phyloP scores from a whole-genome alignment of 352 stramenopile species.

The Phytophthora rubi region DNA sequence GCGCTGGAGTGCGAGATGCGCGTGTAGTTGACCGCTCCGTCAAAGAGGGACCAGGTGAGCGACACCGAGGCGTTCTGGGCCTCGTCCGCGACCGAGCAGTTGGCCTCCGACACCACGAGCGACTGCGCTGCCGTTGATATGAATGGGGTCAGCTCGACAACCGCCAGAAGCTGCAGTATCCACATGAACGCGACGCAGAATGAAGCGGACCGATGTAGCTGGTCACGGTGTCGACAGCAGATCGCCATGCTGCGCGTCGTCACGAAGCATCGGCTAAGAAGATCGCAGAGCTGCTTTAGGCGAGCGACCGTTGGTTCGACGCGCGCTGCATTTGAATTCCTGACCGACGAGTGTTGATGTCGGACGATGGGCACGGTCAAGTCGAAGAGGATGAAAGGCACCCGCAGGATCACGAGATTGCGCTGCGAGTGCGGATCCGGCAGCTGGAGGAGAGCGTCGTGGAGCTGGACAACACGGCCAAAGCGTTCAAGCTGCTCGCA shows the following conservation, averaged over 20 bases:
- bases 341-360: constrained; percentile 14
- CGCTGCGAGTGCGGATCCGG: constrained; percentile 16
- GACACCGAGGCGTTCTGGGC: constrained; percentile 49
- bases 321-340: constrained; percentile 5
- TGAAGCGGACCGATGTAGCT: neutral
- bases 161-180: constrained; percentile 6
- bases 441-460: constrained; percentile 22
- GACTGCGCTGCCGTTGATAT: constrained; percentile 13
- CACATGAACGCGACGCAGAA: neutral
- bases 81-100: constrained; percentile 39
- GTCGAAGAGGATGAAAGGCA: constrained; percentile 3
- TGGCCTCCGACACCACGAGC: constrained; percentile 30
- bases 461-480: constrained; percentile 37
- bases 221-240: neutral
- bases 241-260: neutral
- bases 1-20: constrained; percentile 57
- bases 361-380: constrained; percentile 3
- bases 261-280: constrained; percentile 13
- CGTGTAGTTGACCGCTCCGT: constrained; percentile 51
- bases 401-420: neutral
- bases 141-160: neutral
- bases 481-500: constrained; percentile 53
- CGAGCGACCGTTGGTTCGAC: constrained; percentile 27
- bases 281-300: constrained; percentile 11
- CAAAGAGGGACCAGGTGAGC: constrained; percentile 41